phyloP scores from a whole-genome alignment of 176 grass and related monocot genomes.

The Oryza nivara region DNA sequence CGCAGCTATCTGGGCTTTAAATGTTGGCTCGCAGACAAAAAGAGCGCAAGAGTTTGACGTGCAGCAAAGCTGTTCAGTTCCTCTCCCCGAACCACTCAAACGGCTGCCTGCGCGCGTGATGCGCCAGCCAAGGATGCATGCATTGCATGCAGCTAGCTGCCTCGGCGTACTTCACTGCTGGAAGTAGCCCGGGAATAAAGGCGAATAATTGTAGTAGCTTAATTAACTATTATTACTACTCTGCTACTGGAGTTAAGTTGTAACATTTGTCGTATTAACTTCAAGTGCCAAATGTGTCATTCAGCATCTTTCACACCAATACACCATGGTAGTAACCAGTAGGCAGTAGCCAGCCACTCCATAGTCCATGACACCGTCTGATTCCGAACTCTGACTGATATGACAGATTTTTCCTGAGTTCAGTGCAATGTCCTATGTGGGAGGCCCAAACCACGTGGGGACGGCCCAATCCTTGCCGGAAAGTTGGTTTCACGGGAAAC shows the following conservation, averaged over 20 bases:
- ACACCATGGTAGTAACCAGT: too few relatives aligned
- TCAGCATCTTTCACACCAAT: too few relatives aligned
- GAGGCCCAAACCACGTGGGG: too few relatives aligned
- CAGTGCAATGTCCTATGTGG: too few relatives aligned
- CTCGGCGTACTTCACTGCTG: not conserved
- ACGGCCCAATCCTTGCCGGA: not conserved
- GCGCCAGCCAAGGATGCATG: not conserved
- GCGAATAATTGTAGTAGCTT: not conserved
- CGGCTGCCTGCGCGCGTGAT: not conserved
- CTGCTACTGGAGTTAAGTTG: too few relatives aligned
- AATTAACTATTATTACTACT: too few relatives aligned
- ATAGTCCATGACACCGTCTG: too few relatives aligned
- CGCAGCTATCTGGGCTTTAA: not conserved
- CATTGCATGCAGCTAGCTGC: not conserved
- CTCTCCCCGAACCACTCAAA: not conserved
- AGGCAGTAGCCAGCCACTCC: too few relatives aligned
- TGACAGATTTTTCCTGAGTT: too few relatives aligned
- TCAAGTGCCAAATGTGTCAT: too few relatives aligned
- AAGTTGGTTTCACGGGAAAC: not conserved
- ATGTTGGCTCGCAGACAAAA: not conserved
- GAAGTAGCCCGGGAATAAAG: not conserved
- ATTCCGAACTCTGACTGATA: too few relatives aligned
- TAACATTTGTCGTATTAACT: too few relatives aligned
- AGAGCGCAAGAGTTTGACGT: not conserved
- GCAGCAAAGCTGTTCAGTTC: not conserved